Evolutionary conservation across 2,329 filamentous ascomycete species (phyloP), one percentile per base, ranked within the genome.

Genomic region (Blastomyces gilchristii): DNA sequence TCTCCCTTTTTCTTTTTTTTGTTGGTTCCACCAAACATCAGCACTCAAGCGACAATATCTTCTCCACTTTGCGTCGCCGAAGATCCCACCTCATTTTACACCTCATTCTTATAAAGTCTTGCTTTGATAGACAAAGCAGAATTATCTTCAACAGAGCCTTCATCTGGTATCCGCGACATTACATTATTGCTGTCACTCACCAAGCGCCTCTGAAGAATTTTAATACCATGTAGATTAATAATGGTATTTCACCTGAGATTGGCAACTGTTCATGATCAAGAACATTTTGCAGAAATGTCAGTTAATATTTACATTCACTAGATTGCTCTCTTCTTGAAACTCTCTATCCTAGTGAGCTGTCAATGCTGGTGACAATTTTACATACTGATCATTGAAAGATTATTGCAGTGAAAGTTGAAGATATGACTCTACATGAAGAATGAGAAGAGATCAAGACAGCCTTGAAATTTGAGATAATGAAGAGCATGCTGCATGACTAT

Each of bases 391-490:
- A 18, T 52, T 52, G 49, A 52, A 52, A 52, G 49, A 52, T 52
- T 52, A 52, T 52, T 16, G 28, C 49, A 18, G 49, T 18, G 49
- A 52, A 52, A 52, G 49, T 57, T 57, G 54, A 28, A 41, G 54
- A 34, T 57, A 57, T 3, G 31, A 28, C 54, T 2, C 54, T 57
- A n/a, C 2, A 28, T 22, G 54, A 28, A 41, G 54, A 57, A 57
- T 57, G 54, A 28, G 54, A 57, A 41, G 54, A 57, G 54, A 57
- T 57, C 49, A 52, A 52, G 49, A 52, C 49, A 18, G 49, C 49
- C 18, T 22, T 22, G 49, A 57, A 57, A 37, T 57, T 57, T 39
- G 54, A 57, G 1, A 57, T 57, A 57, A 41, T 18, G 28, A 28
- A 57, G 54, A 57, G 54, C 54, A 57, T 57, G 53, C n/a, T 22